Evolutionary conservation across 805 yeast genomes (phyloP).

Genomic region (Starmerella scarabaei): DNA sequence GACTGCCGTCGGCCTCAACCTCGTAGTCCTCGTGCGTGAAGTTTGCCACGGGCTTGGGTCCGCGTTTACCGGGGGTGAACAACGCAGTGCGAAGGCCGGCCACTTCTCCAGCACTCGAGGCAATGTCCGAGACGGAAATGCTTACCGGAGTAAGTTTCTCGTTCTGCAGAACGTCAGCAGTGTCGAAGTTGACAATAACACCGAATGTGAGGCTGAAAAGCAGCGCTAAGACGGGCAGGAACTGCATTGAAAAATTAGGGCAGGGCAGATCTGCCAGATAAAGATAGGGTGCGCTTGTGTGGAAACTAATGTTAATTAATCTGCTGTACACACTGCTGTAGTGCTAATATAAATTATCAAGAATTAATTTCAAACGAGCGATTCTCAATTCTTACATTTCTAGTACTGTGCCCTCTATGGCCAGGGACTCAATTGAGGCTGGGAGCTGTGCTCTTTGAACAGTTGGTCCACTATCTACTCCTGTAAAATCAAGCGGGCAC

Average conservation of each 20-base stretch:
- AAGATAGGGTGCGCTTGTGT: no score
- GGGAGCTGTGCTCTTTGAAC: no score
- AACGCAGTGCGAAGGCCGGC: conserved; percentile 12
- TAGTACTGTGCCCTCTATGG: no score
- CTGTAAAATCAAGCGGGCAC: no score
- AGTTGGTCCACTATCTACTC: no score
- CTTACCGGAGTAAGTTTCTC: conserved; percentile 1
- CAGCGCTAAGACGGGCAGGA: not conserved
- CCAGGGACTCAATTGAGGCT: no score
- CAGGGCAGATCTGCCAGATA: no score
- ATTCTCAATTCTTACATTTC: no score
- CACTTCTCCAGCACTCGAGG: conserved; percentile 3
- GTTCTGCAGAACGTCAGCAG: conserved; percentile 7
- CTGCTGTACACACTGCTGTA: no score
- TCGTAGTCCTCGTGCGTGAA: conserved; percentile 9
- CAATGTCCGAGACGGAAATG: conserved; percentile 6
- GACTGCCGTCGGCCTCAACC: not conserved
- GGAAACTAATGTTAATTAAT: no score
- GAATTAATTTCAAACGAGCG: no score
- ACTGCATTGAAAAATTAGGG: not conserved
- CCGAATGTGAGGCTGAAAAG: conserved; percentile 13
- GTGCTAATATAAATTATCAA: no score
- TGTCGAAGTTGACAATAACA: not conserved
- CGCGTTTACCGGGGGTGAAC: conserved; percentile 13
- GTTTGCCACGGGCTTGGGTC: conserved; percentile 12